Base-by-base conservation (phyloP, 108 stramenopile species). In the Discostella stelligeroides region DNA sequence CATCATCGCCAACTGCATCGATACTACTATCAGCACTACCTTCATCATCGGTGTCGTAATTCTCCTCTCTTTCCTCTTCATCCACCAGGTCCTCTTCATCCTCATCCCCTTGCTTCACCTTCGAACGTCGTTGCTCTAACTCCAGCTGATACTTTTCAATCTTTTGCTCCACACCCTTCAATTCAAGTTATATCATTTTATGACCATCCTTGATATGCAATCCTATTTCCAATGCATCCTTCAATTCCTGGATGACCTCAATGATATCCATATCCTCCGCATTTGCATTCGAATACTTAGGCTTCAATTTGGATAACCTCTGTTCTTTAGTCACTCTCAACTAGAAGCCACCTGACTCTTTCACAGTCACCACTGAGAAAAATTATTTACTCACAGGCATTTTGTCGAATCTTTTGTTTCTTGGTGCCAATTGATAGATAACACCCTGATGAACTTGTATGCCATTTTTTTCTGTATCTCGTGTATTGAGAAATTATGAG, bases 111-210 rank as follows among this genome's bases (percentile, higher is more conserved):
- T 29, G n/a, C 29, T 55, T 30, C 77, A 23, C 58, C 62, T 78
- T 72, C 73, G 54, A 82, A 38, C 63, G 56, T 40, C 63, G 71
- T 62, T 72, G 63, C 53, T 73, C 72, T 15, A 70, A 45, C 45
- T 69, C 69, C 55, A 40, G 46, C 66, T 57, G 47, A 53, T 61
- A 68, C 24, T 73, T 73, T 46, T 78, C 80, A 25, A 86, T 48
- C 62, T 84, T 70, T 37, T 91, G 79, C 69, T 92, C 87, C 47
- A 90, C 28, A 7, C 80, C 70, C 63, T 77, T 78, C 10, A 76
- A 67, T 54, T 96, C 85, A 30, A 92, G 76, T 41, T 91, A 66
- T 30, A 70, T 72, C 58, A 91, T 61, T 58, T 73, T 69, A 41
- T 78, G 75, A 27, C 72, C 72, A 67, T 63, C 80, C 20, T 64